Evolutionary conservation across 164 flowering plant genomes (phyloP), one percentile per base, ranked within the genome.

Genomic region (Stephania cephalantha): DNA sequence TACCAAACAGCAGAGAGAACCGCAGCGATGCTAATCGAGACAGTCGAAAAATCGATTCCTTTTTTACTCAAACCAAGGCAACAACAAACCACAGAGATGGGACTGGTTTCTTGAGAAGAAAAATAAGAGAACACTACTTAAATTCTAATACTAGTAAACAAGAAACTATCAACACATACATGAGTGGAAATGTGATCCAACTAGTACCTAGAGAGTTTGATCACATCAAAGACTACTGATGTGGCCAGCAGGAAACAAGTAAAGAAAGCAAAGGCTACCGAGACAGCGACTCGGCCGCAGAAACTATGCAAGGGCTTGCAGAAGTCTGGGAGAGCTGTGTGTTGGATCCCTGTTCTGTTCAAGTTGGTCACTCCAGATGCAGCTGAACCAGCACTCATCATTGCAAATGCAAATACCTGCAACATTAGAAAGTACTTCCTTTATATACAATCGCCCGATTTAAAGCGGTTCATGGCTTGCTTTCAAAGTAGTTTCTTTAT

Each of bases 361-460:
- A 95, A 80, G 83, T 89, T 95, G 71, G 91, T 85, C 20, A 92
- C 95, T 4, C 94, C 94, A 2, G 97, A 82, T 30, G 99, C 88
- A 73, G 99, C 97, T 31, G 99, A 93, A 53, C 91, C 95, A 2
- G 97, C 99, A 75, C 99, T 91, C 85, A 90, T 83, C 90, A 89
- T 73, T 1, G 86, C 90, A 79, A 87, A 93, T 46, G 94, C 97
- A 82, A 95, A 93, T 18, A 76, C 81, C 98, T 94, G 85, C 71
- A 77, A 46, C 46, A 66, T 73, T 35, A 35, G 77, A 35, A 22
- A 7, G 50, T 10, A 10, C 1, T 58, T 20, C 65, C 65, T 7
- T 48, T 50, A 35, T 4, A 35, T 35, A 35, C 42, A 2, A 35
- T 4, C 4, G 42, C 42, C 42, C 42, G 42, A 35, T 35, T 35